Evolutionary conservation across 73 alveolate species (phyloP), one percentile per base, ranked within the genome.

Genomic region (Blepharisma japonicum): DNA sequence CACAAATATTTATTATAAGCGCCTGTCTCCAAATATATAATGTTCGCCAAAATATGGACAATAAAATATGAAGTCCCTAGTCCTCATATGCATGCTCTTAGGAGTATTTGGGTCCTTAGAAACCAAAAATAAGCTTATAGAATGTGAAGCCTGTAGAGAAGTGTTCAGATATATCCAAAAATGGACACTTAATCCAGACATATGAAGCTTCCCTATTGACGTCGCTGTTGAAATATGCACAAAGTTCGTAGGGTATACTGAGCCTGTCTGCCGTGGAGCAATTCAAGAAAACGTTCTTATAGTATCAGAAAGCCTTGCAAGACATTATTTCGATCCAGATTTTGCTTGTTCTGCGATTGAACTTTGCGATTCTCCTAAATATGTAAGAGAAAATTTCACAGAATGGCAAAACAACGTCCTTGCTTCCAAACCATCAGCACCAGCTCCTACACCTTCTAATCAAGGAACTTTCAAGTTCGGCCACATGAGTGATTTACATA

Each of bases 401-500:
- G 80, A 70, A 23, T 70, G 80, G 80, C 32, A 9, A n/a, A 14
- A n/a, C n/a, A 11, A 70, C 9, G 80, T 70, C 0, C 23, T 70
- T 11, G 27, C 11, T 2, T 9, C 32, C 45, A 70, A 70, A 5
- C 80, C 80, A 38, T n/a, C 80, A 45, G 39, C 32, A 2, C 56
- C 80, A 18, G 32, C 32, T 39, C 80, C 80, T 7, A 45, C 11
- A 23, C 68, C 80, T 20, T 18, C 71, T 27, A 84, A 68, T 23
- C 71, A 45, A 47, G 83, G 90, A 68, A 61, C 86, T 70, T 61
- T 14, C 47, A 87, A 80, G 68, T 86, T 86, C 39, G 89, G 88
- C 6, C 96, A 92, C 68, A 86, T 94, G 68, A 82, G 96, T 11
- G 99, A 94, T 87, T 85, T 92, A 21, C 99, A 94, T 84, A 71